A percentile compares a stretch with the other conserved stretches of the same genome.
These are phyloP conservation scores for Trichoderma parareesei DNA, from an alignment of 495 filamentous ascomycete species.

Conservation along the genomic window DNA sequence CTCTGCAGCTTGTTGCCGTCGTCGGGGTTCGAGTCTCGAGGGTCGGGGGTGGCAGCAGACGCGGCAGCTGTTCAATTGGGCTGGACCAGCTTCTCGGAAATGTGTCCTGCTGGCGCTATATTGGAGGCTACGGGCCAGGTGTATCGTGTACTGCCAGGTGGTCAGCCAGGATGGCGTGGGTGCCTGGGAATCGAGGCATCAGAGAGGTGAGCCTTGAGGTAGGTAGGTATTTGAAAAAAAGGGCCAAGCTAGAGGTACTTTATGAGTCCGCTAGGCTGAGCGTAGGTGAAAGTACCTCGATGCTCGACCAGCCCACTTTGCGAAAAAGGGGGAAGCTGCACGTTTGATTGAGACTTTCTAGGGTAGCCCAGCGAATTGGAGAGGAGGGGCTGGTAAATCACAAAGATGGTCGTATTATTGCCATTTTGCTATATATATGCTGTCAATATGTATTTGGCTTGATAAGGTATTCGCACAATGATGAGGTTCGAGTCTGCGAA, in stretches of 20 bases:
- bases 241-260: background rate
- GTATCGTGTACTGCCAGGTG: background rate
- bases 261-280: background rate
- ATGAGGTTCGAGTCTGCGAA: too few relatives aligned
- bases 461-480: too few relatives aligned
- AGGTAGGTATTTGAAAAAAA: background rate
- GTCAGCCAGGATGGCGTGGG: background rate
- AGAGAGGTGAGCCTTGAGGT: background rate
- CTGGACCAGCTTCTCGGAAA: conserved; percentile 9
- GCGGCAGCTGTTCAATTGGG: conserved; percentile 6
- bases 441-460: too few relatives aligned
- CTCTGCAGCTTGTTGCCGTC: conserved; percentile 1
- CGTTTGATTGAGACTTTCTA: background rate
- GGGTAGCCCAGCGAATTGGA: background rate
- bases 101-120: conserved; percentile 8
- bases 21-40: background rate
- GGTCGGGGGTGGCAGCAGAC: background rate
- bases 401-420: too few relatives aligned
- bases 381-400: background rate
- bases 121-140: background rate
- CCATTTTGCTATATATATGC: too few relatives aligned
- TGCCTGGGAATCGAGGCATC: background rate
- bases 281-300: too few relatives aligned
- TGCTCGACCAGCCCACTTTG: background rate
- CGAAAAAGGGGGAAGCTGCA: background rate